Evolutionary conservation across 176 grass and related monocot genomes (phyloP).

Genomic region (Carex pumila): DNA sequence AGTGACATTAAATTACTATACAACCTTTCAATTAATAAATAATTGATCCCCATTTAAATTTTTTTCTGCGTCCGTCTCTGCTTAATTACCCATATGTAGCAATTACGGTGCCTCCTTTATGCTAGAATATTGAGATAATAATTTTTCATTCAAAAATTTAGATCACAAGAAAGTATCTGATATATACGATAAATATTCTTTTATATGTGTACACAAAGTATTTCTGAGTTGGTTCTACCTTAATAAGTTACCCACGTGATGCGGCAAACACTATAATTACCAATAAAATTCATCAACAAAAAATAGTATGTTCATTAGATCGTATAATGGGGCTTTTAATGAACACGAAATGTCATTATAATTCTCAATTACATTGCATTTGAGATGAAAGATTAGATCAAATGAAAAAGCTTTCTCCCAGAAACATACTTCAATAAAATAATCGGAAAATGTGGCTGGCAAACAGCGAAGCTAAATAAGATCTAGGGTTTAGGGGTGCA

Average conservation of each 20-base stretch:
- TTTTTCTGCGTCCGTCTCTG: too few species aligned
- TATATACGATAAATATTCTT: not conserved
- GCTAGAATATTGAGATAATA: not conserved
- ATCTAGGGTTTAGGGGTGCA: too few species aligned
- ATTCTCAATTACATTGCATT: too few species aligned
- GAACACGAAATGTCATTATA: not conserved
- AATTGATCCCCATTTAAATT: too few species aligned
- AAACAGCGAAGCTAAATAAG: too few species aligned
- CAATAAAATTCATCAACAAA: not conserved
- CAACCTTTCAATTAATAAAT: too few species aligned
- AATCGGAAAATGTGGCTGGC: too few species aligned
- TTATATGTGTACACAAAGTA: not conserved
- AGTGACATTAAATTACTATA: too few species aligned
- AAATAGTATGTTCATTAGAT: not conserved
- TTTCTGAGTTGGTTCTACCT: not conserved
- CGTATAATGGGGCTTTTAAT: not conserved
- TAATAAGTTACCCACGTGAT: not conserved
- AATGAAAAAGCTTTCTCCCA: too few species aligned
- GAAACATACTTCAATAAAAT: too few species aligned
- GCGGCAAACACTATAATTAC: not conserved
- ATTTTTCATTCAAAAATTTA: not conserved
- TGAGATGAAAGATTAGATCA: too few species aligned
- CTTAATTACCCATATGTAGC: too few species aligned
- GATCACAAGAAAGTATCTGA: not conserved
- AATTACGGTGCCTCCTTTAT: not conserved